phyloP scores from a whole-genome alignment of 805 yeast species.

The Wickerhamiella kurtzmanii region DNA sequence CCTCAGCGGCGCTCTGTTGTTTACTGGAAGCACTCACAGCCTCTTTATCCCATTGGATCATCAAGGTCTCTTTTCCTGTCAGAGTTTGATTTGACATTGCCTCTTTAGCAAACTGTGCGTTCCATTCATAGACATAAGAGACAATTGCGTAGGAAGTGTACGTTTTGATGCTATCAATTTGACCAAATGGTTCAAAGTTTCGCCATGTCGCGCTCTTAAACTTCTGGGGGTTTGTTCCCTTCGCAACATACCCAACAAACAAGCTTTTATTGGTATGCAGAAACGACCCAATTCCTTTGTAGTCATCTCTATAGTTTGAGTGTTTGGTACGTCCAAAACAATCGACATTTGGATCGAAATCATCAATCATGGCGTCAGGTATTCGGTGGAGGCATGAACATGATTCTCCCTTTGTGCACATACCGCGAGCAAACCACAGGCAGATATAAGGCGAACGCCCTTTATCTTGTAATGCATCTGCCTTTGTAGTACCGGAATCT shows the following conservation, averaged over 20 bases:
- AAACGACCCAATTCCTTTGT: constrained; percentile 87
- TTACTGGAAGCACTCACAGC: neutral
- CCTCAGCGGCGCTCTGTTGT: neutral
- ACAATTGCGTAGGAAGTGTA: constrained; percentile 62
- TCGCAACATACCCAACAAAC: constrained; percentile 47
- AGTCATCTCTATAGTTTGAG: constrained; percentile 72
- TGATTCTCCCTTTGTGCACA: constrained; percentile 63
- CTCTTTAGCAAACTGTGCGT: constrained; percentile 91
- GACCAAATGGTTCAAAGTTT: constrained; percentile 65
- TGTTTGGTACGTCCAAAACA: constrained; percentile 89
- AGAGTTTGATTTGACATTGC: constrained; percentile 80
- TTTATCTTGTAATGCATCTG: neutral
- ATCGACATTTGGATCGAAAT: constrained; percentile 51
- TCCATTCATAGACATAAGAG: constrained; percentile 48
- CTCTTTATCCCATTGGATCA: constrained; percentile 54
- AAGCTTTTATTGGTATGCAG: constrained; percentile 55
- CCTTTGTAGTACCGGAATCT: constrained; percentile 63
- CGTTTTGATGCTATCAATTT: constrained; percentile 40
- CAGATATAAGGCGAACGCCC: constrained; percentile 40
- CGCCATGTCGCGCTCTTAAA: constrained; percentile 31
- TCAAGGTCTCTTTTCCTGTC: constrained; percentile 50
- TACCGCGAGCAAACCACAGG: constrained; percentile 76
- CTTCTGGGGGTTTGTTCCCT: constrained; percentile 25
- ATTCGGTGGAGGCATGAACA: constrained; percentile 70
- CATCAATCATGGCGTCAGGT: constrained; percentile 50